A percentile compares a stretch with the other conserved stretches of the same genome.
phyloP scores from a whole-genome alignment of 2,329 filamentous ascomycete genomes.

The Colletotrichum agaves region DNA sequence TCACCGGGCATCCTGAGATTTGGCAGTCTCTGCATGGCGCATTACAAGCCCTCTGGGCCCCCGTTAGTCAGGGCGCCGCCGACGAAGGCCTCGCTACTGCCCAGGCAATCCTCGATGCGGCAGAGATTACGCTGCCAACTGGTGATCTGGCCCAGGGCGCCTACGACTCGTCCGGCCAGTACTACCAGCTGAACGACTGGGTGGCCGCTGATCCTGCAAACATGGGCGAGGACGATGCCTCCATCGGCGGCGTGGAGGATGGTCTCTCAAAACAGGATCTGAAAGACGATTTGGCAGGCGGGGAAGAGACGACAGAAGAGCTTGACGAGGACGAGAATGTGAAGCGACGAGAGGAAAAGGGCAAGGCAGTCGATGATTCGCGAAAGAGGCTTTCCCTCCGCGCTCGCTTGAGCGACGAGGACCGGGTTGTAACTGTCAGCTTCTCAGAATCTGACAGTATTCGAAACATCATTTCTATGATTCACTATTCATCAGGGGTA shows the following conservation, averaged over 20 bases:
- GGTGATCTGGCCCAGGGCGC: slow-evolving; percentile 77
- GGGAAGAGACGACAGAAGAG: slow-evolving; percentile 42
- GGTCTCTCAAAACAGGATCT: slow-evolving; percentile 32
- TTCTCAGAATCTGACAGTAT: slow-evolving; percentile 73
- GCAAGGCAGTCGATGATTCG: slow-evolving; percentile 64
- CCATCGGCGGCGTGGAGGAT: slow-evolving; percentile 50
- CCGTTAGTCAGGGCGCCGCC: slow-evolving; percentile 52
- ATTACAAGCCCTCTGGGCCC: slow-evolving; percentile 73
- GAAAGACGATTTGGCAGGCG: slow-evolving; percentile 55
- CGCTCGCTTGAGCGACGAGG: slow-evolving; percentile 74
- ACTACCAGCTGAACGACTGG: slow-evolving; percentile 75
- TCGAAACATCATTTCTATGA: slow-evolving; percentile 67
- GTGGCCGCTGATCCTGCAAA: slow-evolving; percentile 75
- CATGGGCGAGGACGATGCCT: slow-evolving; percentile 59
- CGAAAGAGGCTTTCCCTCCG: slow-evolving; percentile 67
- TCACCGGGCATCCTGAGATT: slow-evolving; percentile 79
- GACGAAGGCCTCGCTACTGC: slow-evolving; percentile 70
- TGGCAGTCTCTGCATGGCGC: slow-evolving; percentile 81
- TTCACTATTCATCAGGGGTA: slow-evolving; percentile 73
- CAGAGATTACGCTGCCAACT: slow-evolving; percentile 78
- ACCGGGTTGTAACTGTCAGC: slow-evolving; percentile 69
- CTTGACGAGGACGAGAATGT: slow-evolving; percentile 49
- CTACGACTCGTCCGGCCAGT: slow-evolving; percentile 77
- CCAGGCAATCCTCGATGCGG: slow-evolving; percentile 83
- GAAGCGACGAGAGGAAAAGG: slow-evolving; percentile 65